These are phyloP conservation scores for Actinomortierella wolfii DNA, from an alignment of 371 early-diverging fungal genomes.

Conservation along the genomic window DNA sequence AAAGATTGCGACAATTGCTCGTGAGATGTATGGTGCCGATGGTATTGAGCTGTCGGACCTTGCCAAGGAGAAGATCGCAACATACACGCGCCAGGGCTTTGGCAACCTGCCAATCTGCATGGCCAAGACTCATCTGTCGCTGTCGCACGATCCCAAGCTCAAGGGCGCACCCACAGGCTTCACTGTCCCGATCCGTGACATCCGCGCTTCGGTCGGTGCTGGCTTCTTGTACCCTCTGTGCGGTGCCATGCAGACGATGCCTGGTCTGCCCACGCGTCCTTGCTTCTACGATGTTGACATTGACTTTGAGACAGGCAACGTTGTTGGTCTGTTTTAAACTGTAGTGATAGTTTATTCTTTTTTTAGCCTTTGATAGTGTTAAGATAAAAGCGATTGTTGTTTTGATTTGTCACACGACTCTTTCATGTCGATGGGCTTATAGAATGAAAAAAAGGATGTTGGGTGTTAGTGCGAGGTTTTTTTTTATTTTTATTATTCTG, in stretches of 20 bases:
- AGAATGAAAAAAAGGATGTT: too few species aligned
- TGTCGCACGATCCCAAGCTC: conserved; percentile 88
- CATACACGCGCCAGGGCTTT: conserved; percentile 86
- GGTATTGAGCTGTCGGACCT: conserved; percentile 82
- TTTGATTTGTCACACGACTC: too few species aligned
- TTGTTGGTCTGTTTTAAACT: conserved; percentile 85
- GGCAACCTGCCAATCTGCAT: conserved; percentile 91
- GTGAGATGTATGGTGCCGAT: conserved; percentile 93
- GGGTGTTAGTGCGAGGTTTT: too few species aligned
- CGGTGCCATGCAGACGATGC: conserved; percentile 97
- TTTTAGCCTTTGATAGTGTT: too few species aligned
- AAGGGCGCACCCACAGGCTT: conserved; percentile 96
- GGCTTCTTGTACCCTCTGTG: conserved; percentile 96
- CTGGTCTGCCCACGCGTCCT: conserved; percentile 96
- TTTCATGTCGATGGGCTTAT: too few species aligned
- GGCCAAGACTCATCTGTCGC: conserved; percentile 96
- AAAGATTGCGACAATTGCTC: conserved; percentile 92
- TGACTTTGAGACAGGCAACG: conserved; percentile 82
- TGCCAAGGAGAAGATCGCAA: conserved; percentile 82
- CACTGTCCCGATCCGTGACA: conserved; percentile 91
- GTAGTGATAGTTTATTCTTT: too few species aligned
- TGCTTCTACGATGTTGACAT: conserved; percentile 97
- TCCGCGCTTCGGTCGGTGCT: conserved; percentile 95
- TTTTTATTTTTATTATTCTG: too few species aligned
- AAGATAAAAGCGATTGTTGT: too few species aligned